These are phyloP conservation scores for Ramichloridium luteum DNA, from an alignment of 2,329 filamentous ascomycete species.

Conservation along the genomic window DNA sequence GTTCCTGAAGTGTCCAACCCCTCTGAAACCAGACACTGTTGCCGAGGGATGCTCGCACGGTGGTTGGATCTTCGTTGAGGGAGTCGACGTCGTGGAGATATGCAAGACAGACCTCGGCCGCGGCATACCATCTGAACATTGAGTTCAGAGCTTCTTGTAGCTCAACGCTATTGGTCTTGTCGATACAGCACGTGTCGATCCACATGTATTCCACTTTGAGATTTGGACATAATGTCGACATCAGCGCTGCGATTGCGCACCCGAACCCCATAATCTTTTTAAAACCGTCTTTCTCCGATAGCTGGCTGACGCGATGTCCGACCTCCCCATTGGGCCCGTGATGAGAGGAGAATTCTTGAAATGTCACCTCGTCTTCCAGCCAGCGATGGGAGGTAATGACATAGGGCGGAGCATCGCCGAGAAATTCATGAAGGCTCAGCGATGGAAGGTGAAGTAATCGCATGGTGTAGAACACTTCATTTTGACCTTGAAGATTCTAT, in stretches of 20 bases:
- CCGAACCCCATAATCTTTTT: too few relatives aligned
- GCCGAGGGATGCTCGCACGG: conserved; percentile 1
- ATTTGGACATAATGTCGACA: too few relatives aligned
- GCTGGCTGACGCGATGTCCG: too few relatives aligned
- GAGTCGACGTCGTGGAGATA: conserved; percentile 7
- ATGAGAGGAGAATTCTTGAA: conserved; percentile 8
- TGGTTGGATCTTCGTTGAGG: not conserved
- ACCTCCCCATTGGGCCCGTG: too few relatives aligned
- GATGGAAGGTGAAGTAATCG: too few relatives aligned
- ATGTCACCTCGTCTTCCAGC: conserved; percentile 7
- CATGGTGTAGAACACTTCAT: too few relatives aligned
- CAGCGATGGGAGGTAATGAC: conserved; percentile 11
- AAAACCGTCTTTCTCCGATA: too few relatives aligned
- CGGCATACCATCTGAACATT: conserved; percentile 13
- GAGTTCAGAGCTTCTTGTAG: conserved; percentile 11
- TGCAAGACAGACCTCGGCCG: conserved; percentile 8
- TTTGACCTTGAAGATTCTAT: too few relatives aligned
- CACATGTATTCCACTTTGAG: conserved; percentile 10
- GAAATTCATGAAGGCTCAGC: too few relatives aligned
- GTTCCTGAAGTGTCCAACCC: conserved; percentile 18
- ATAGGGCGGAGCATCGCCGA: too few relatives aligned
- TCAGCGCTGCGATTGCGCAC: too few relatives aligned
- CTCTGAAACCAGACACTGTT: conserved; percentile 13
- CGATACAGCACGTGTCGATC: conserved; percentile 15
- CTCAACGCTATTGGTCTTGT: conserved; percentile 11